phyloP scores from a whole-genome alignment of 441 rosid genomes.

The Bruguiera hainesii region DNA sequence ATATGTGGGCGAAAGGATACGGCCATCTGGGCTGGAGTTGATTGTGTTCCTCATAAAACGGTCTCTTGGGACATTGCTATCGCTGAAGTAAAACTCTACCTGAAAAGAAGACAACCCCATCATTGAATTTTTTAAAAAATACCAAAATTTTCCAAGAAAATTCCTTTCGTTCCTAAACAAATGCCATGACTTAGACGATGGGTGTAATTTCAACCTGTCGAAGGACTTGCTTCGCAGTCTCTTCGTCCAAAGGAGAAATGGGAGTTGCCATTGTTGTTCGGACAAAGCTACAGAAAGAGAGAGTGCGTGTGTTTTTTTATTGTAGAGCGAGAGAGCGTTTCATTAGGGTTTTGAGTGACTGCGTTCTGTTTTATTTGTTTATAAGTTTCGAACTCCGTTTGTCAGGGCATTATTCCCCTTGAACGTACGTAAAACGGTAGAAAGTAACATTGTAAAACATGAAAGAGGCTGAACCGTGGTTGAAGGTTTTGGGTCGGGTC shows the following conservation, averaged over 20 bases:
- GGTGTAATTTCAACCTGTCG: slow-evolving; percentile 54
- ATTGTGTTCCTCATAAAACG: slow-evolving; percentile 58
- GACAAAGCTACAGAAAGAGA: too few species aligned
- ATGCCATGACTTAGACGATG: neutral
- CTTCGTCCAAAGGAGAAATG: slow-evolving; percentile 50
- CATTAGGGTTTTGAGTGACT: too few species aligned
- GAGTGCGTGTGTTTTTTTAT: too few species aligned
- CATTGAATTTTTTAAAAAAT: neutral
- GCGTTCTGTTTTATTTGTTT: too few species aligned
- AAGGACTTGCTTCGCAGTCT: slow-evolving; percentile 58
- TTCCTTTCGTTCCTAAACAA: neutral
- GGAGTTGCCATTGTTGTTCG: slow-evolving; percentile 47
- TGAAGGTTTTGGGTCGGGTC: too few species aligned
- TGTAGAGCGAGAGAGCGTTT: too few species aligned
- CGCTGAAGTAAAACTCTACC: slow-evolving; percentile 94
- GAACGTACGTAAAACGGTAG: too few species aligned
- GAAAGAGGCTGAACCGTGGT: too few species aligned
- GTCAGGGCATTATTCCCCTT: too few species aligned
- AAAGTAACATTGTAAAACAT: too few species aligned
- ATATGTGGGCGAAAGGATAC: slow-evolving; percentile 46
- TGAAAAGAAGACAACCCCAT: slow-evolving; percentile 21
- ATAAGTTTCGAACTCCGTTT: too few species aligned
- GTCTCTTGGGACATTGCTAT: slow-evolving; percentile 82
- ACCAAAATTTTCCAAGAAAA: neutral
- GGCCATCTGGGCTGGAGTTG: slow-evolving; percentile 58